Base-by-base conservation (phyloP, 73 alveolate genomes). In the Diophrys sp. region DNA sequence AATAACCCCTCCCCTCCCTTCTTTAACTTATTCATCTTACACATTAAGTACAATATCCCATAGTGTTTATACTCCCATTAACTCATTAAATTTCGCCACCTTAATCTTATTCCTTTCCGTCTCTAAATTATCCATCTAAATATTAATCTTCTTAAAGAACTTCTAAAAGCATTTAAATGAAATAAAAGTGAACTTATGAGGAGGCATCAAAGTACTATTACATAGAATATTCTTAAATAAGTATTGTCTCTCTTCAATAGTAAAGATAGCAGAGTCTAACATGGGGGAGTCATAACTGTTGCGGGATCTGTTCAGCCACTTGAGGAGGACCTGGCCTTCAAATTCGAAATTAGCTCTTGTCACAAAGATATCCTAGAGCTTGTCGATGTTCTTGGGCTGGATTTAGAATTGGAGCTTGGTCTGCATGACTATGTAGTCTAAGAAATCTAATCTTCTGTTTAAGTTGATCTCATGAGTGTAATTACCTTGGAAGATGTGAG, bases 21-120 rank as follows among this genome's bases (percentile, higher is more conserved):
- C n/a, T 71, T 77, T 81, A 14, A 81, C 80, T 33, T 76, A 81
- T n/a, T 75, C 83, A 67, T 87, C 81, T 11, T 87, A 66, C 0
- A 83, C 69, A 18, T 81, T 78, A 29, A 87, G 34, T n/a, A 81
- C 90, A 33, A 87, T 81, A 23, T 84, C 76, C 94, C 90, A 87
- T 31, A 87, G 85, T 0, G 90, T 70, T 23, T 74, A 73, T 5
- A 87, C 62, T 0, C 94, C 94, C 31, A 71, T 32, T 1, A 87
- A 26, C 29, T 82, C 55, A 8, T 72, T 74, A 54, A 66, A 74
- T 27, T 66, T 31, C 31, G 25, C 24, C 34, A 87, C 90, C 33
- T 74, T 81, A 73, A 81, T 29, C 28, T 56, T 26, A 0, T 56
- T 56, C 54, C 85, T 81, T 5, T 53, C 18, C 23, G 74, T n/a